phyloP scores from a whole-genome alignment of 225 moss, liverwort and hornwort species.

The Pleurozium schreberi region DNA sequence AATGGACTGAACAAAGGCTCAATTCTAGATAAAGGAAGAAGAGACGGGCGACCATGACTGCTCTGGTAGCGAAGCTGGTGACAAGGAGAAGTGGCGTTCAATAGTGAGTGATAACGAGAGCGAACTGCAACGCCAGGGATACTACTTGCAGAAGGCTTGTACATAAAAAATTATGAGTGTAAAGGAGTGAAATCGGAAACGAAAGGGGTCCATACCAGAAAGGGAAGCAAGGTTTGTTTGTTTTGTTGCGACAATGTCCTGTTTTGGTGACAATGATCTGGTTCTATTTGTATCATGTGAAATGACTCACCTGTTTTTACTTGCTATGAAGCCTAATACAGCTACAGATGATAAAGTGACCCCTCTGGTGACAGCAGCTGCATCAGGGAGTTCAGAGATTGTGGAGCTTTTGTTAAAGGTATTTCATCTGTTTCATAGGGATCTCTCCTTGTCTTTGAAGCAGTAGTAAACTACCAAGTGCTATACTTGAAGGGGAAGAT shows the following conservation, averaged over 20 bases:
- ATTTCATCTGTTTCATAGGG: not conserved
- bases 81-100: not conserved
- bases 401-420: constrained; percentile 71
- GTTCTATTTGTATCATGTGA: not conserved
- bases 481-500: not conserved
- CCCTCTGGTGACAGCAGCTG: constrained; percentile 83
- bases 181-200: not conserved
- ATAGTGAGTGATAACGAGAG: not conserved
- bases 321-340: constrained; percentile 49
- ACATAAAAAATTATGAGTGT: not conserved
- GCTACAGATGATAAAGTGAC: constrained; percentile 87
- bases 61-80: not conserved
- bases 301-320: constrained; percentile 2
- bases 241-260: not conserved
- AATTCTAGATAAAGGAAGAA: not conserved
- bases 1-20: not conserved
- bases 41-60: not conserved
- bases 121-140: not conserved
- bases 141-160: not conserved
- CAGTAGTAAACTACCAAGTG: not conserved
- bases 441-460: not conserved
- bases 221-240: not conserved
- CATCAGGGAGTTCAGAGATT: constrained; percentile 62
- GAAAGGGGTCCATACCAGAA: not conserved
- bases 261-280: not conserved